Conservation (phyloP, 441 rosid genomes). For the Syzygium malaccense region DNA sequence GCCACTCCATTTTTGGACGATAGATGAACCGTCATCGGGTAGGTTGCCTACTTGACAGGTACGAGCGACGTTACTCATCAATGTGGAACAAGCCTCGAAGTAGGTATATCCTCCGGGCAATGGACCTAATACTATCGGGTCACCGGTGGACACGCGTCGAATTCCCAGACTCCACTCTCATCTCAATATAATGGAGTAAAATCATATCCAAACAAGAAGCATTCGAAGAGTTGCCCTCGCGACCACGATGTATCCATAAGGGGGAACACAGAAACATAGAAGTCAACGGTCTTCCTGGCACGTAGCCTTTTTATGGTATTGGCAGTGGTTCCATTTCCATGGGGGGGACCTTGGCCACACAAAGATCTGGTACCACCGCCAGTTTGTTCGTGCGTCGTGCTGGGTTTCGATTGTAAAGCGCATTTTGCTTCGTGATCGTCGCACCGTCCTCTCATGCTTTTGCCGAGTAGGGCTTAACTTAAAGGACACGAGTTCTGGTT, state of each 20-base stretch:
- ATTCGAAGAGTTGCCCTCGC: background rate
- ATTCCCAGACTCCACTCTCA: background rate
- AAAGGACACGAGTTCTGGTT: background rate
- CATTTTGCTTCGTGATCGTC: background rate
- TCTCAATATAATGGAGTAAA: background rate
- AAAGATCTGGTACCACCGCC: background rate
- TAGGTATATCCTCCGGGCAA: too few species aligned
- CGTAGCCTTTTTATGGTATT: background rate
- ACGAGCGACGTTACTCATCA: background rate
- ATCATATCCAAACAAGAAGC: background rate
- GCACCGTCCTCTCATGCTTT: background rate
- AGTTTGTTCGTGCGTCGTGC: background rate
- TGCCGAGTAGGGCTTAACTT: background rate
- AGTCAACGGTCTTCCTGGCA: background rate
- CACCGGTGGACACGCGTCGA: background rate
- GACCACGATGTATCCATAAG: too few species aligned
- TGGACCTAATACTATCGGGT: background rate
- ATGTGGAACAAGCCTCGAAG: background rate
- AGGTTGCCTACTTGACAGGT: background rate
- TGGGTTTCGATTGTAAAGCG: background rate
- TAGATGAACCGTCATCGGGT: background rate
- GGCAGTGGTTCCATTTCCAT: background rate
- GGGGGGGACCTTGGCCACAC: background rate
- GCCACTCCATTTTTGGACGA: background rate
- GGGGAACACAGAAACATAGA: background rate